Evolutionary conservation across 768 basidiomycete species (phyloP), one percentile per base, ranked within the genome.

Genomic region (Saitozyma podzolica): DNA sequence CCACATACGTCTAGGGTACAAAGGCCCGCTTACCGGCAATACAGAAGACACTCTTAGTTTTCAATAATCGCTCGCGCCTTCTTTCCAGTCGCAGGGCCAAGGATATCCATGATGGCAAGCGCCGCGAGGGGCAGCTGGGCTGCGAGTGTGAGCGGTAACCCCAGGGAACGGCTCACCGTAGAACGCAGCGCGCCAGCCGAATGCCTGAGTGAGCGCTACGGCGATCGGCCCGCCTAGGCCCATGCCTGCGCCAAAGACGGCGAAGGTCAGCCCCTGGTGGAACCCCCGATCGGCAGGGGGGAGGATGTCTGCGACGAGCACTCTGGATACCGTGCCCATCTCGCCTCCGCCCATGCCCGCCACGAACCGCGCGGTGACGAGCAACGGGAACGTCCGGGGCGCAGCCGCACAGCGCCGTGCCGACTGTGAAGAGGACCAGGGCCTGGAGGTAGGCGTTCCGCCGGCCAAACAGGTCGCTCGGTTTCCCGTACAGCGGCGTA

Each of bases 271-370:
- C 8, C 64, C 64, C 41, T 98, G 95, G 74, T 92, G 94, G 9
- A 95, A 80, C 1, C 92, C 94, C 58, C 94, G 84, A 64, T 91
- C 87, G 75, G 72, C 90, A 88, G 96, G 79, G 11, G 92, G 91
- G 62, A 97, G 88, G 19, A 96, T 82, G 81, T 98, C 94, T 8
- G 89, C 88, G 59, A 92, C 86, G 51, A 91, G 84, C 59, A 96
- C 85, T 66, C 52, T 58, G 10, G 65, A 63, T 47, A 71, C 61
- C 39, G 57, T 70, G 14, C 47, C 37, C 0, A 75, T 56, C 8
- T 72, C 75, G 13, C 75, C 75, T 7, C 75, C 75, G 8, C 75
- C 75, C 11, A 73, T 65, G 9, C 75, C 75, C 1, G 72, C 72
- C 7, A 76, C 58, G 9, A 47, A 56, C 45, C 70, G n/a, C 2